Evolutionary conservation across 2,329 filamentous ascomycete species (phyloP).

Genomic region (Pseudopithomyces maydicus): DNA sequence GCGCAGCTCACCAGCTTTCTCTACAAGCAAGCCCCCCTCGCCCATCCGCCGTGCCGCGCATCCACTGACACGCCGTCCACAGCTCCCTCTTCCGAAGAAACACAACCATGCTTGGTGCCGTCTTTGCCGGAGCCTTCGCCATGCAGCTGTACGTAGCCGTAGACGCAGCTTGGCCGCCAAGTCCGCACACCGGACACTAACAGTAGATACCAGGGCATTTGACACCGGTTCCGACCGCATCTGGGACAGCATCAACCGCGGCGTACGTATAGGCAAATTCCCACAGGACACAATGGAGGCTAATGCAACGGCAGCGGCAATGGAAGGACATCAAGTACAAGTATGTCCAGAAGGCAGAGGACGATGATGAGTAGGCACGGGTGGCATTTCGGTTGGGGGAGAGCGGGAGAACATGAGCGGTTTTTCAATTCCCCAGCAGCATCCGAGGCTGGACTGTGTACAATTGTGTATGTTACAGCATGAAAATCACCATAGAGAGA

Average conservation of each 20-base stretch:
- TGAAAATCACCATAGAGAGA: conserved; percentile 27
- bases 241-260: conserved; percentile 90
- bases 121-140: conserved; percentile 87
- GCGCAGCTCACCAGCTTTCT: conserved; percentile 58
- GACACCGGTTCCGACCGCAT: conserved; percentile 80
- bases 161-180: not conserved
- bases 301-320: conserved; percentile 73
- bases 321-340: conserved; percentile 98
- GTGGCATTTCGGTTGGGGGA: conserved; percentile 13
- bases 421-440: conserved; percentile 15
- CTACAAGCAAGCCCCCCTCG: conserved; percentile 53
- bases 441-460: conserved; percentile 34
- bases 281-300: conserved; percentile 8
- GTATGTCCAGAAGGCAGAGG: conserved; percentile 75
- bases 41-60: conserved; percentile 18
- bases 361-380: conserved; percentile 59
- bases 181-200: conserved; percentile 25
- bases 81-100: conserved; percentile 88
- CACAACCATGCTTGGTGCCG: conserved; percentile 80
- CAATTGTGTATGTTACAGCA: conserved; percentile 43
- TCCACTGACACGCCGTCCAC: conserved; percentile 39
- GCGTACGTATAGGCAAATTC: conserved; percentile 58
- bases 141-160: conserved; percentile 81
- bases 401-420: conserved; percentile 26
- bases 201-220: conserved; percentile 67